phyloP scores from a whole-genome alignment of 345 rosid species.

The Gossypium rotundifolium region DNA sequence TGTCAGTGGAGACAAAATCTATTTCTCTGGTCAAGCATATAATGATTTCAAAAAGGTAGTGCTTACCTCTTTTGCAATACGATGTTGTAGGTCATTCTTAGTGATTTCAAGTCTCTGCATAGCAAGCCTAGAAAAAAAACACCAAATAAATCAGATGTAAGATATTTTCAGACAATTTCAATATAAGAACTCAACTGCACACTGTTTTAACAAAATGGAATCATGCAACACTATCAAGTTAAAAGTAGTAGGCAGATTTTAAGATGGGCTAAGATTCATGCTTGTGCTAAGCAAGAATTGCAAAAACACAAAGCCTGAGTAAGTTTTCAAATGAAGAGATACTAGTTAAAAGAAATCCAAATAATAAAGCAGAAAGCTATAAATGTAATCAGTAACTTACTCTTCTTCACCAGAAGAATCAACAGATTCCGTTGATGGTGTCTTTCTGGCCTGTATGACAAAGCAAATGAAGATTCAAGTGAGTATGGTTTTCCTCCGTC shows the following conservation, averaged over 20 bases:
- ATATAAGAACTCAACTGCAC: not conserved
- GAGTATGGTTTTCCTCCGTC: not conserved
- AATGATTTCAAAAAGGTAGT: slow-evolving; percentile 12
- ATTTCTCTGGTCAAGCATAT: slow-evolving; percentile 1
- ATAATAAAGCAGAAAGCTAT: slow-evolving; percentile 7
- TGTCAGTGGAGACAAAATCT: slow-evolving; percentile 22
- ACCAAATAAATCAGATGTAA: slow-evolving; percentile 8
- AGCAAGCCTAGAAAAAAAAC: slow-evolving; percentile 61
- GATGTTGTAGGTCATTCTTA: slow-evolving; percentile 86
- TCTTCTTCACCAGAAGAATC: slow-evolving; percentile 98
- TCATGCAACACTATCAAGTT: not conserved
- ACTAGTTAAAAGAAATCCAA: not conserved
- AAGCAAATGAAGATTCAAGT: slow-evolving; percentile 11
- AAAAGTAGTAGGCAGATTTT: not conserved
- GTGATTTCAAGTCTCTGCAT: slow-evolving; percentile 93
- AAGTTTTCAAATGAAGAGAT: not conserved
- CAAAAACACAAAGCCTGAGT: slow-evolving; percentile 4
- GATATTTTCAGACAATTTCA: not conserved
- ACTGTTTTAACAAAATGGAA: not conserved
- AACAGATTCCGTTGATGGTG: slow-evolving; percentile 78
- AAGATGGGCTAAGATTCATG: not conserved
- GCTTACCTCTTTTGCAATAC: slow-evolving; percentile 93
- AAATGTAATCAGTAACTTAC: slow-evolving; percentile 46
- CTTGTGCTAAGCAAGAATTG: not conserved
- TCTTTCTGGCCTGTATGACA: slow-evolving; percentile 66